Percentiles rank a stretch among this genome's conserved stretches.
Evolutionary conservation across 768 basidiomycete species (phyloP).

Genomic region (Asterophora parasitica): DNA sequence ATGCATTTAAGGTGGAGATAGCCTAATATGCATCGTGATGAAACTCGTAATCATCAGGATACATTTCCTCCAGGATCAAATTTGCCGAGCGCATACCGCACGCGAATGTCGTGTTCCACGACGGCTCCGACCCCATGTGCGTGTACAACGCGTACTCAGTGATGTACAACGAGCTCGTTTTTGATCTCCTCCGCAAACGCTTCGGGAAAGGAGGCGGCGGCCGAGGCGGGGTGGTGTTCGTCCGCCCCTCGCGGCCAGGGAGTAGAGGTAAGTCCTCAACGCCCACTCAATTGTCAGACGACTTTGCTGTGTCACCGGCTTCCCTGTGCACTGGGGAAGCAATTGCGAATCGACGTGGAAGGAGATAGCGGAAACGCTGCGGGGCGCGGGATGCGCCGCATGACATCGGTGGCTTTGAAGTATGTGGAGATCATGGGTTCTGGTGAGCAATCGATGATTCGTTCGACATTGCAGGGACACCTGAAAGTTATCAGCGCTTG

Average conservation of each 20-base stretch:
- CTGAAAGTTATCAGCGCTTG: slow-evolving; percentile 72
- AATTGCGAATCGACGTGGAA: slow-evolving; percentile 76
- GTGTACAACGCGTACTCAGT: slow-evolving; percentile 73
- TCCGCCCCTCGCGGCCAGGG: slow-evolving; percentile 65
- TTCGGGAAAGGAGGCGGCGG: slow-evolving; percentile 62
- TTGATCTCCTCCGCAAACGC: slow-evolving; percentile 49
- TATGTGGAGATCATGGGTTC: slow-evolving; percentile 15
- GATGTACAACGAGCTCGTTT: slow-evolving; percentile 68
- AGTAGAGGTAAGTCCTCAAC: slow-evolving; percentile 47
- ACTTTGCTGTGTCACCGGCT: slow-evolving; percentile 19
- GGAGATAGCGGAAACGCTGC: slow-evolving; percentile 72
- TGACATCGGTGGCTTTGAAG: slow-evolving; percentile 78
- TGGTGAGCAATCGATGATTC: neutral
- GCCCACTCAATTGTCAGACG: neutral
- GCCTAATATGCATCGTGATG: neutral
- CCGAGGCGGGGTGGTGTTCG: slow-evolving; percentile 68
- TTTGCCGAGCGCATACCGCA: slow-evolving; percentile 78
- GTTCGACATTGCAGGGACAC: slow-evolving; percentile 42
- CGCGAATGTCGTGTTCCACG: slow-evolving; percentile 53
- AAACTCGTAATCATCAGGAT: neutral
- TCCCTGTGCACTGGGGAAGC: slow-evolving; percentile 60
- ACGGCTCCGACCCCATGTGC: slow-evolving; percentile 62
- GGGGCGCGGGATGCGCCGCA: slow-evolving; percentile 69
- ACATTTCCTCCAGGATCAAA: slow-evolving; percentile 46
- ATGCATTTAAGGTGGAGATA: slow-evolving; percentile 52